Evolutionary conservation across 805 yeast species (phyloP).

Genomic region (Kurtzmaniella fragi): DNA sequence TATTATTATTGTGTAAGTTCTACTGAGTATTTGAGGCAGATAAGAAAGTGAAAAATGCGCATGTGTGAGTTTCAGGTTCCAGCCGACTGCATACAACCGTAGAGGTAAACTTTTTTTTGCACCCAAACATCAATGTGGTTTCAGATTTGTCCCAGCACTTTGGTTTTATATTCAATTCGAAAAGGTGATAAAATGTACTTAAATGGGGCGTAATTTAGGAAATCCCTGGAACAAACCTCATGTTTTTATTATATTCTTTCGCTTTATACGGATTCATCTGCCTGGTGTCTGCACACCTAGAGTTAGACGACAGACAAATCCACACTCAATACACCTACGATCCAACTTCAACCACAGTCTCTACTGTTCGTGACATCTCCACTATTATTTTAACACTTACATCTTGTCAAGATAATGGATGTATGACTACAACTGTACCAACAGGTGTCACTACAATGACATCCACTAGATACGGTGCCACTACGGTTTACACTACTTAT

Average conservation of each 20-base stretch:
- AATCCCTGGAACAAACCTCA: no score
- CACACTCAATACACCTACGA: neutral
- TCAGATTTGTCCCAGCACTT: neutral
- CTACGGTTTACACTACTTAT: constrained; percentile 20
- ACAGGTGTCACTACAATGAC: constrained; percentile 23
- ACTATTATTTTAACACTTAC: constrained; percentile 22
- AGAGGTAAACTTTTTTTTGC: neutral
- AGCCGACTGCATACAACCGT: neutral
- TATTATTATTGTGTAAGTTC: no score
- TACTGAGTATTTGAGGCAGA: no score
- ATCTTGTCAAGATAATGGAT: constrained; percentile 19
- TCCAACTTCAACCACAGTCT: neutral
- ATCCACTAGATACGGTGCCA: constrained; percentile 10
- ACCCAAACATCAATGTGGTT: neutral
- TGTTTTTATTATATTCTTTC: no score
- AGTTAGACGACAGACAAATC: neutral
- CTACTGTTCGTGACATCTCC: neutral
- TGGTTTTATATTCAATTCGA: neutral
- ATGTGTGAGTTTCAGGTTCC: neutral
- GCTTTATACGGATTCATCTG: no score
- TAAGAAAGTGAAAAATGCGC: neutral
- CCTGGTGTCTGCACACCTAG: neutral
- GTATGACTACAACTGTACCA: constrained; percentile 13
- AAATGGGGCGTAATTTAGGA: no score
- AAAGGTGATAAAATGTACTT: no score